Conservation (phyloP, 176 grass and related monocot genomes). For the Canna indica region DNA sequence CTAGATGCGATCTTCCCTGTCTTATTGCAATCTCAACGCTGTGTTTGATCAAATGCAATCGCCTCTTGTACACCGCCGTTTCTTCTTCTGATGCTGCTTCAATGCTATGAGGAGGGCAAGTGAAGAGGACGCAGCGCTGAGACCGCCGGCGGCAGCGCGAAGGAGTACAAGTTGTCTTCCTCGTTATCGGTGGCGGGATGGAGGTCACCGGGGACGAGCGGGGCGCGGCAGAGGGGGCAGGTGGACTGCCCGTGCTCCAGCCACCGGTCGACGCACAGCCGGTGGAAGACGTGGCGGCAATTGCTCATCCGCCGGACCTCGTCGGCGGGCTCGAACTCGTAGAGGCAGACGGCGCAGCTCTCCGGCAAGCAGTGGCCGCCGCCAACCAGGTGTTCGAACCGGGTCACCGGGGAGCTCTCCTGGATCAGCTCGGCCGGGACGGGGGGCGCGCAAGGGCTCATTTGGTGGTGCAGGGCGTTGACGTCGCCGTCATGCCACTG, state of each 20-base stretch:
- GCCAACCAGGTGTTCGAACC: slow-evolving; percentile 1
- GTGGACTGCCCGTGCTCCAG: slow-evolving; percentile 14
- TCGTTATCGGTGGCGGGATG: not conserved
- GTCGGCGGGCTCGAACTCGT: slow-evolving; percentile 12
- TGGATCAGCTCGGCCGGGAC: slow-evolving; percentile 16
- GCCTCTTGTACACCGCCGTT: not conserved
- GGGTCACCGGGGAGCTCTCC: slow-evolving; percentile 6
- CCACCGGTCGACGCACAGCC: slow-evolving; percentile 17
- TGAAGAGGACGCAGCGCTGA: not conserved
- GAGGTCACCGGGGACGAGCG: not conserved
- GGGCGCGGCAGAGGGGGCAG: slow-evolving; percentile 15
- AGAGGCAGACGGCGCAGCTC: slow-evolving; percentile 18
- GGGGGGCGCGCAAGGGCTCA: not conserved
- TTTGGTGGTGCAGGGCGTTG: not conserved
- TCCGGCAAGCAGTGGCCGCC: not conserved
- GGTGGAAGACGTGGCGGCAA: slow-evolving; percentile 18
- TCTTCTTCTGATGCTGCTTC: not conserved
- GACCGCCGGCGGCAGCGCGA: not conserved
- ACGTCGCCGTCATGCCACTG: not conserved
- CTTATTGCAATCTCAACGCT: not conserved
- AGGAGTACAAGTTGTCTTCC: not conserved
- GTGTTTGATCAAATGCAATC: not conserved
- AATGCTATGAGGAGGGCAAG: not conserved
- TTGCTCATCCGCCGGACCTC: slow-evolving; percentile 10
- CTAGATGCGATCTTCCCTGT: not conserved